Evolutionary conservation across 2,329 filamentous ascomycete genomes (phyloP), one percentile per base, ranked within the genome.

Genomic region (Talaromyces sp.): DNA sequence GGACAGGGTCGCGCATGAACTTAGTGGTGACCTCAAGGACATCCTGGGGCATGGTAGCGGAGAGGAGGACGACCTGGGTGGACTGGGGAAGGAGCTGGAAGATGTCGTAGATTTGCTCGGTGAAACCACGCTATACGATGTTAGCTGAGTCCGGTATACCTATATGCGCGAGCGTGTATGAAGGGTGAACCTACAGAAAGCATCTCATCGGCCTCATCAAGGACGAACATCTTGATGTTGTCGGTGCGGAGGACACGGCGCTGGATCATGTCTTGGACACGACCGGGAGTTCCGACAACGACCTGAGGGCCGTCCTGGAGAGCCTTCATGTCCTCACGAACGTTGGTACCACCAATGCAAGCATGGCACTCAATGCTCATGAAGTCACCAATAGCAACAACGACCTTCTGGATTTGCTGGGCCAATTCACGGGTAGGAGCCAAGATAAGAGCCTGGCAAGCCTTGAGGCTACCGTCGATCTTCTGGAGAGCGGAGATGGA

Each of bases 61-160:
- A 98, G 62, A 99, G 88, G 64, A 99, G 91, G 71, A 98, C 93
- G 70, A 99, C 95, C 86, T 99, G 95, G 77, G 93, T 99, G 67
- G 92, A 93, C 83, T 96, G 95, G 63, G 95, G 95, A 61, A 99
- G 90, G 66, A 97, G 91, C 83, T 96, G 93, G 89, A 97, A 99
- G 83, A 99, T 96, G 81, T 99, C 95, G 86, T 99, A 99, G 84
- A 99, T 99, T 85, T 99, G 95, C 85, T 99, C 95, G 74, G 93
- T 96, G 88, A 99, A 99, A 86, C 95, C 95, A 76, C 93, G 93
- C 86, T 91, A 37, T 54, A 37, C 68, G 9, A 25, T 35, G 18
- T 54, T 64, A 57, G 52, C 21, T 37, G 2, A 31, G 31, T n/a
- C n/a, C 16, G 4, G 39, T 64, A 63, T 63, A 67, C 7, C 60